A percentile compares a stretch with the other conserved stretches of the same genome.
phyloP scores from a whole-genome alignment of 176 grass and related monocot species.

The Thinopyrum elongatum region DNA sequence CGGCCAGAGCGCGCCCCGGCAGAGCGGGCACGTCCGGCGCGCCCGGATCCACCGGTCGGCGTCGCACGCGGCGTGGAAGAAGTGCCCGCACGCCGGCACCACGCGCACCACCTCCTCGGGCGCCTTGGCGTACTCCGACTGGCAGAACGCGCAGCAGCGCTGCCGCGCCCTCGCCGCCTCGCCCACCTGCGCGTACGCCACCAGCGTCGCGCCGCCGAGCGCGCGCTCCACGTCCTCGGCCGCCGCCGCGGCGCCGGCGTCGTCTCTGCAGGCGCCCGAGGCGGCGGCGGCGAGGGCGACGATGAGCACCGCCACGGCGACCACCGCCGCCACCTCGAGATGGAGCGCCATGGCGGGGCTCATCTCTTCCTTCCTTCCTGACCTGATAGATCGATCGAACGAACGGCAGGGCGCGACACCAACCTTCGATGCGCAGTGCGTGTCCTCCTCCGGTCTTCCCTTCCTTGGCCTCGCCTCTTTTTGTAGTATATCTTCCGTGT shows the following conservation, averaged over 20 bases:
- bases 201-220: neutral
- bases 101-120: slow-evolving; percentile 23
- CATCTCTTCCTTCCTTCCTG: neutral
- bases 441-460: neutral
- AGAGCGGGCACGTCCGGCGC: slow-evolving; percentile 13
- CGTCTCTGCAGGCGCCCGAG: neutral
- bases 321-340: slow-evolving; percentile 6
- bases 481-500: neutral
- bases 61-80: slow-evolving; percentile 38
- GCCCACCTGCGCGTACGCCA: slow-evolving; percentile 15
- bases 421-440: too few relatives aligned
- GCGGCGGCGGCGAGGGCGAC: slow-evolving; percentile 15
- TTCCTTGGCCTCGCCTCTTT: too few relatives aligned
- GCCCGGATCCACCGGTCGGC: slow-evolving; percentile 40
- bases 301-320: slow-evolving; percentile 13
- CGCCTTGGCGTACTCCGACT: slow-evolving; percentile 7
- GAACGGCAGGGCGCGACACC: neutral
- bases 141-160: slow-evolving; percentile 14
- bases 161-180: neutral
- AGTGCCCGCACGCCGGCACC: slow-evolving; percentile 46
- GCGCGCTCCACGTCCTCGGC: slow-evolving; percentile 28
- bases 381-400: too few relatives aligned
- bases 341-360: neutral
- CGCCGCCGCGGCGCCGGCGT: neutral
- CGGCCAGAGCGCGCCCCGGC: slow-evolving; percentile 18